Base-by-base conservation (phyloP, 2,329 filamentous ascomycete genomes). In the Cladosporium cucumerinum region DNA sequence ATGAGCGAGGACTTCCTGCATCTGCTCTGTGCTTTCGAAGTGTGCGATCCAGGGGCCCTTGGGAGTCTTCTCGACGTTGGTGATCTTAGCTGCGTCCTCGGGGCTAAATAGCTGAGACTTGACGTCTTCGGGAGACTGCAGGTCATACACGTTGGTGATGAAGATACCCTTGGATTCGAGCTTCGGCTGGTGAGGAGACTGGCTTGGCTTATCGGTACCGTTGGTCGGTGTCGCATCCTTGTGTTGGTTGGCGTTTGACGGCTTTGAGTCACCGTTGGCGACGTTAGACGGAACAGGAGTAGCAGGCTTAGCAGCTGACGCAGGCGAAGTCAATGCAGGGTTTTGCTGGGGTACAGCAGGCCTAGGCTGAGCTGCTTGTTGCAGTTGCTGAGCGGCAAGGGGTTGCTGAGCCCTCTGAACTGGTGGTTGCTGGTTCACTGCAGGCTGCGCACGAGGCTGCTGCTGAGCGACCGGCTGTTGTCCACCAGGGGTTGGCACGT, bases 31-130 rank as follows among this genome's bases (percentile, higher is more conserved):
- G 2, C 85, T 91, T 75, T 89, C 87, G 80, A 98, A 98, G 69
- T 93, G 89, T 28, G 92, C 92, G 58, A 97, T 91, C 80, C 89
- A 93, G 81, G 92, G 92, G 67, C 87, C 87, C 73, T 87, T 87
- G 82, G 88, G 91, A 81, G 88, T 91, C 79, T 92, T 93, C 73
- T 83, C 82, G 64, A 86, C 78, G 72, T 82, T 82, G 63, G 86
- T 78, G 69, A 97, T 92, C 81, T 96, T 97, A 34, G 85, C 76
- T 74, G 87, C 89, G 74, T 97, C 92, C 72, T 96, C 91, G 14
- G 95, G 88, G 1, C 87, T 83, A 75, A 99, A 94, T 26, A 97
- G 83, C 49, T 73, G 70, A 36, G 91, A 88, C 64, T 89, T 89
- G 43, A 92, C 89, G 66, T 93, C 91, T 34, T 97, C 91, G 21